Evolutionary conservation across 805 yeast species (phyloP).

Genomic region (Lipomyces mesembrius): DNA sequence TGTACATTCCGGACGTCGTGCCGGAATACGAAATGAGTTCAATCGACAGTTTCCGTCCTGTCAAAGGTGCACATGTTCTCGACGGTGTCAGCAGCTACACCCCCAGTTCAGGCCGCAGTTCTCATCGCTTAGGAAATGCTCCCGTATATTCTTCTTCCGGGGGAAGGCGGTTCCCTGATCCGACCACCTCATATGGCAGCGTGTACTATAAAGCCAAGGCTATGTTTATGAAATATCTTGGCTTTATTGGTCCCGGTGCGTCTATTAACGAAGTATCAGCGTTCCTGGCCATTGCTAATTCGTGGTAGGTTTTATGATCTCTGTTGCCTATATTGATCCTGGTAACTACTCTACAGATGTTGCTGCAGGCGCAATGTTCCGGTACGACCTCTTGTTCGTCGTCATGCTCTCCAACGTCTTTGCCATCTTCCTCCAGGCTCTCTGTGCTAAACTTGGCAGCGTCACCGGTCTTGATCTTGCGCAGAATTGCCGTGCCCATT

Average conservation of each 20-base stretch:
- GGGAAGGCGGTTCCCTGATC: background rate
- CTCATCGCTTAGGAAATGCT: background rate
- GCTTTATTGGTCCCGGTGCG: slow-evolving; percentile 80
- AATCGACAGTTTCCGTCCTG: background rate
- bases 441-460: slow-evolving; percentile 87
- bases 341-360: slow-evolving; percentile 96
- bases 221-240: slow-evolving; percentile 54
- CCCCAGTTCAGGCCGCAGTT: background rate
- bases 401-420: slow-evolving; percentile 78
- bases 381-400: slow-evolving; percentile 77
- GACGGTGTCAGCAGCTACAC: background rate
- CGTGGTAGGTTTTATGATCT: slow-evolving; percentile 70
- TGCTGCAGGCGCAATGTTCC: slow-evolving; percentile 87
- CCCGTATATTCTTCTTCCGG: background rate
- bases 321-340: slow-evolving; percentile 96
- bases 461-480: slow-evolving; percentile 95
- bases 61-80: background rate
- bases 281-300: background rate
- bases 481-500: slow-evolving; percentile 76
- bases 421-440: slow-evolving; percentile 83
- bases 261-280: background rate
- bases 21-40: slow-evolving; percentile 1
- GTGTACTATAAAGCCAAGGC: slow-evolving; percentile 2
- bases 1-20: background rate
- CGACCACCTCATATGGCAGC: background rate